A percentile compares a stretch with the other conserved stretches of the same genome.
Evolutionary conservation across 2,329 filamentous ascomycete species (phyloP).

Genomic region (Erysiphe neolycopersici): DNA sequence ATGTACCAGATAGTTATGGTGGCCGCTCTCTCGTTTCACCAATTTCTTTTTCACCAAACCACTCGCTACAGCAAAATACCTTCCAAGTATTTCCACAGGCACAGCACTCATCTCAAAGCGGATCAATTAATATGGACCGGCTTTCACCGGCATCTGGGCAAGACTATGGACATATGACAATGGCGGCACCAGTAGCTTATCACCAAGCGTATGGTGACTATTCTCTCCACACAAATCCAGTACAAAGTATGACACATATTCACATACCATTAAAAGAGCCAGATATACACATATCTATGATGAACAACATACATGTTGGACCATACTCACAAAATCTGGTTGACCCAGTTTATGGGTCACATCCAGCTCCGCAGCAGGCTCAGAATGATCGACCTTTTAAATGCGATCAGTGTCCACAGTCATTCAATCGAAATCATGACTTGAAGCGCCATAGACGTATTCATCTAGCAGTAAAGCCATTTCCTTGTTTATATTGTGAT

Average conservation of each 20-base stretch:
- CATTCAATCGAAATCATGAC: conserved; percentile 91
- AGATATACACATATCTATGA: background rate
- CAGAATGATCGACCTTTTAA: conserved; percentile 72
- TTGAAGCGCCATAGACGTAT: conserved; percentile 90
- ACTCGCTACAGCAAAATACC: conserved; percentile 20
- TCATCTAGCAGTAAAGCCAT: conserved; percentile 85
- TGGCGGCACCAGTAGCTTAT: conserved; percentile 30
- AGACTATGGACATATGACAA: conserved; percentile 15
- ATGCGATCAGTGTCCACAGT: conserved; percentile 76
- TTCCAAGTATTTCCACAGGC: conserved; percentile 22
- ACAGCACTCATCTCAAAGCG: conserved; percentile 17
- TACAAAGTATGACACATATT: conserved; percentile 53
- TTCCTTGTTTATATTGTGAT: conserved; percentile 70
- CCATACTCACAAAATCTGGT: conserved; percentile 23
- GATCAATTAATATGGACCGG: conserved; percentile 16
- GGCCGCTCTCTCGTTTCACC: conserved; percentile 28
- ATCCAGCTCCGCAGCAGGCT: conserved; percentile 22
- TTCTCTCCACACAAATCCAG: conserved; percentile 32
- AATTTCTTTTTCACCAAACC: conserved; percentile 27
- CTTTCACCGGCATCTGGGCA: conserved; percentile 16
- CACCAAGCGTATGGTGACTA: conserved; percentile 23
- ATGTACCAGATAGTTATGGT: conserved; percentile 29
- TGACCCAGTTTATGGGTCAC: conserved; percentile 28
- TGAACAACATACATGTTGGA: conserved; percentile 21
- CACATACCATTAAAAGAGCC: conserved; percentile 29